phyloP scores from a whole-genome alignment of 2,329 filamentous ascomycete genomes.

The Phialophora macrospora region DNA sequence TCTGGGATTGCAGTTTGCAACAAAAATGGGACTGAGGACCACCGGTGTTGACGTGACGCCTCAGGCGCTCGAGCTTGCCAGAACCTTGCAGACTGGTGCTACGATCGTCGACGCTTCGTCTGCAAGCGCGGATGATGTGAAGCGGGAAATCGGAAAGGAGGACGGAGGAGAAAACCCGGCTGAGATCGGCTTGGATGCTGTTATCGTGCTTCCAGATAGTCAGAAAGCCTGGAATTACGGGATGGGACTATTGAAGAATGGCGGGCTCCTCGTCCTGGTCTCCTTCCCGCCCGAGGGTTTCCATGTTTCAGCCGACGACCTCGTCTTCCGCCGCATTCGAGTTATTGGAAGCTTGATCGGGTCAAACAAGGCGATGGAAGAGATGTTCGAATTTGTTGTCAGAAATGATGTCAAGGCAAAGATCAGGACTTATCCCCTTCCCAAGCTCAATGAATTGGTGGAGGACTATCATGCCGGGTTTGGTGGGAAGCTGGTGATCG shows the following conservation, averaged over 20 bases:
- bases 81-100: constrained; percentile 60
- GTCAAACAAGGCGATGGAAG: constrained; percentile 63
- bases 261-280: constrained; percentile 44
- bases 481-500: constrained; percentile 32
- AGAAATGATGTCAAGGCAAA: constrained; percentile 24
- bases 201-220: constrained; percentile 49
- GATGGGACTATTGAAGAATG: constrained; percentile 41
- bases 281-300: constrained; percentile 38
- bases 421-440: constrained; percentile 25
- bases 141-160: constrained; percentile 37
- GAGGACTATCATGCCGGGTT: constrained; percentile 29
- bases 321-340: constrained; percentile 43
- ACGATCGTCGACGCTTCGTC: constrained; percentile 49
- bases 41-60: constrained; percentile 63
- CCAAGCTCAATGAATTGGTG: constrained; percentile 35
- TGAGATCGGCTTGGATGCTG: constrained; percentile 55
- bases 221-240: constrained; percentile 46
- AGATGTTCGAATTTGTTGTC: constrained; percentile 65
- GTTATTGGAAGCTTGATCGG: constrained; percentile 55
- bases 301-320: constrained; percentile 27
- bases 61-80: constrained; percentile 70
- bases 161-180: constrained; percentile 26
- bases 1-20: constrained; percentile 74
- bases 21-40: constrained; percentile 71
- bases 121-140: constrained; percentile 42